These are phyloP conservation scores for Zoysia matrella DNA, from an alignment of 202 grass and related monocot genomes.

Conservation along the genomic window DNA sequence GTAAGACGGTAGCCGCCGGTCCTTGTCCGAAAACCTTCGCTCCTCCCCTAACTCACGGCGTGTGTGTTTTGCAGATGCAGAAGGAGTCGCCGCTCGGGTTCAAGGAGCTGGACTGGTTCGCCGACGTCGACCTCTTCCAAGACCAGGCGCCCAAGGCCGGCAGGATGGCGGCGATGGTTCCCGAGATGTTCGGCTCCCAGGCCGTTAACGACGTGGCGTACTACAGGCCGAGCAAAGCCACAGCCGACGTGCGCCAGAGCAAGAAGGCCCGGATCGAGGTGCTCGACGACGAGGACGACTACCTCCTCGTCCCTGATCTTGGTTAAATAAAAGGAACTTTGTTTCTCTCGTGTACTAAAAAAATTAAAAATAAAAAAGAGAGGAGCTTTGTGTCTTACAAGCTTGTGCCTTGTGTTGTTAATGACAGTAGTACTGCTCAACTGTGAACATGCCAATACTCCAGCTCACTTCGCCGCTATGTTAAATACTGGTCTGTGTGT, in stretches of 20 bases:
- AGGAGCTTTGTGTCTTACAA: neutral
- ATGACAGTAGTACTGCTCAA: slow-evolving; percentile 29
- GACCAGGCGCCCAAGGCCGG: slow-evolving; percentile 35
- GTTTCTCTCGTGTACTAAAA: neutral
- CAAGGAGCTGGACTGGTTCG: slow-evolving; percentile 82
- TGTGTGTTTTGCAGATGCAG: slow-evolving; percentile 35
- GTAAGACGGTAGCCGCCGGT: slow-evolving; percentile 22
- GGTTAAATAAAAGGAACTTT: slow-evolving; percentile 1
- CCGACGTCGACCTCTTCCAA: slow-evolving; percentile 81
- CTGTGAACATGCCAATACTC: slow-evolving; percentile 12
- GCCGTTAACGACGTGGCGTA: slow-evolving; percentile 31
- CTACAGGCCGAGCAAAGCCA: slow-evolving; percentile 52
- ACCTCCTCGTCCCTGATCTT: slow-evolving; percentile 84
- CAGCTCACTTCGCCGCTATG: slow-evolving; percentile 1
- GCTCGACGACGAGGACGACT: slow-evolving; percentile 78
- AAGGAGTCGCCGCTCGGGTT: slow-evolving; percentile 65
- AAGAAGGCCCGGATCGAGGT: slow-evolving; percentile 72
- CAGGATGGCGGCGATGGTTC: slow-evolving; percentile 55
- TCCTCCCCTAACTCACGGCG: slow-evolving; percentile 21
- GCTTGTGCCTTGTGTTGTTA: slow-evolving; percentile 3
- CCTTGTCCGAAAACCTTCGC: neutral
- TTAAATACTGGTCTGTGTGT: neutral
- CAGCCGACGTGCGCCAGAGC: slow-evolving; percentile 37
- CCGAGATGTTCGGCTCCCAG: slow-evolving; percentile 58
- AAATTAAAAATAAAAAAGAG: too few species aligned